A percentile compares a stretch with the other conserved stretches of the same genome.
These are phyloP conservation scores for Corylus heterophylla DNA, from an alignment of 306 rosid genomes.

Conservation along the genomic window DNA sequence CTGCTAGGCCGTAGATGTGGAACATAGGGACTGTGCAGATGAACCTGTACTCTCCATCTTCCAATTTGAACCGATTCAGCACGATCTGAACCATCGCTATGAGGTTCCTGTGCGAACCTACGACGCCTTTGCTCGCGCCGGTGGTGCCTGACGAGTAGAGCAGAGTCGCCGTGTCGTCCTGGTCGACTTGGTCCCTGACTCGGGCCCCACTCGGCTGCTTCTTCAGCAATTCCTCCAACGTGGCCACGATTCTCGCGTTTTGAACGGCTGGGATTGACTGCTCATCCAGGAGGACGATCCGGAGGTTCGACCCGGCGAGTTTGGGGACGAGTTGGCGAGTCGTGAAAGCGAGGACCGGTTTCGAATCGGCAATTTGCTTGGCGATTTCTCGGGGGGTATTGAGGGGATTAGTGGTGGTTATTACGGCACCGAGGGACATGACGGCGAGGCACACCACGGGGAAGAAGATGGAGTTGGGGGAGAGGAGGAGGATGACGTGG, in stretches of 20 bases:
- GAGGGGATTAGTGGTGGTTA: constrained; percentile 92
- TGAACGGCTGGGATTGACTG: neutral
- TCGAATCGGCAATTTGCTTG: constrained; percentile 77
- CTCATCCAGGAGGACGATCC: constrained; percentile 57
- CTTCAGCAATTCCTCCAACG: constrained; percentile 55
- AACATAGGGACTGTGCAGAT: constrained; percentile 93
- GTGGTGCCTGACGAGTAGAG: constrained; percentile 92
- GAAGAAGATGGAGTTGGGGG: constrained; percentile 79
- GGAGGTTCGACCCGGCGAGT: constrained; percentile 44
- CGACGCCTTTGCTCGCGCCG: constrained; percentile 86
- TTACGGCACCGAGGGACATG: constrained; percentile 87
- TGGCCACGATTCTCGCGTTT: constrained; percentile 17
- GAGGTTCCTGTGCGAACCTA: constrained; percentile 73
- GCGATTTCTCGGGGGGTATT: constrained; percentile 75
- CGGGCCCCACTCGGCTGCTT: constrained; percentile 23
- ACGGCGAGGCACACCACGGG: constrained; percentile 79
- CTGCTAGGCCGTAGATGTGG: constrained; percentile 78
- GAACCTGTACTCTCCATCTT: constrained; percentile 45
- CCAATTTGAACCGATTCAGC: constrained; percentile 37
- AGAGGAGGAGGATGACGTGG: constrained; percentile 71
- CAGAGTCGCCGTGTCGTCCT: constrained; percentile 80
- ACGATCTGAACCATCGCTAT: constrained; percentile 67
- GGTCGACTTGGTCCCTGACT: constrained; percentile 50
- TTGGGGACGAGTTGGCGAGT: constrained; percentile 52
- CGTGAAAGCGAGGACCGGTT: constrained; percentile 75